Evolutionary conservation across 1,284 basidiomycete species (phyloP).

Genomic region (Rhodotorula sp.): DNA sequence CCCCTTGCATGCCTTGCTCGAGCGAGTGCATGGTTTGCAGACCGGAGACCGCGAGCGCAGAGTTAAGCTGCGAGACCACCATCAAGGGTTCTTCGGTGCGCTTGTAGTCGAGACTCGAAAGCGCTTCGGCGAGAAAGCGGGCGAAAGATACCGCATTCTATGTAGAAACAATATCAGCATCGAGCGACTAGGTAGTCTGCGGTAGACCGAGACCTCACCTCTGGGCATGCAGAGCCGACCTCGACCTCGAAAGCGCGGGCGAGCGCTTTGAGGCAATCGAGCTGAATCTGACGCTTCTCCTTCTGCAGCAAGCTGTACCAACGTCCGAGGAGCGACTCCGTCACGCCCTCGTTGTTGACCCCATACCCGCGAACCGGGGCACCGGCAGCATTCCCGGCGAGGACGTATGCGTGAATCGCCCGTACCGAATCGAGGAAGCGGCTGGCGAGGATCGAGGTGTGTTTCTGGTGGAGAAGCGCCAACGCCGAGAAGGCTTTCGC

Average conservation of each 20-base stretch:
- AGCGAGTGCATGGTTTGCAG: constrained; percentile 62
- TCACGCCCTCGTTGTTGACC: constrained; percentile 52
- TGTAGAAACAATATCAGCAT: neutral
- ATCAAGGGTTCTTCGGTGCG: constrained; percentile 87
- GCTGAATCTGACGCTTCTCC: constrained; percentile 78
- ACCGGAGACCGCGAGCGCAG: constrained; percentile 77
- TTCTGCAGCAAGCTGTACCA: constrained; percentile 83
- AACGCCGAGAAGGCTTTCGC: constrained; percentile 78
- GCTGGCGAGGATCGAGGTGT: constrained; percentile 82
- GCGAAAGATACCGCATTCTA: constrained; percentile 78
- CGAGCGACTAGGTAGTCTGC: constrained; percentile 34
- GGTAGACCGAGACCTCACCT: constrained; percentile 54
- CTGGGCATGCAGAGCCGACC: constrained; percentile 46
- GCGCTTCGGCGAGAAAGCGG: constrained; percentile 91
- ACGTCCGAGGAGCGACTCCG: constrained; percentile 71
- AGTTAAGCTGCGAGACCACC: constrained; percentile 76
- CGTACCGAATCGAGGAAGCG: constrained; percentile 77
- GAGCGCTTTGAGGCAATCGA: constrained; percentile 83
- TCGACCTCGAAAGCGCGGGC: constrained; percentile 76
- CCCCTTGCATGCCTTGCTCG: constrained; percentile 29
- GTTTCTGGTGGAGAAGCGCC: constrained; percentile 78
- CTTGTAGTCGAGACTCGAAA: constrained; percentile 88
- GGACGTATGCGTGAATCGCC: constrained; percentile 80
- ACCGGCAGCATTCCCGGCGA: constrained; percentile 55
- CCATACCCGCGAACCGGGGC: constrained; percentile 55